phyloP scores from a whole-genome alignment of 2,329 filamentous ascomycete species.

The Atkinsonella hypoxylon region DNA sequence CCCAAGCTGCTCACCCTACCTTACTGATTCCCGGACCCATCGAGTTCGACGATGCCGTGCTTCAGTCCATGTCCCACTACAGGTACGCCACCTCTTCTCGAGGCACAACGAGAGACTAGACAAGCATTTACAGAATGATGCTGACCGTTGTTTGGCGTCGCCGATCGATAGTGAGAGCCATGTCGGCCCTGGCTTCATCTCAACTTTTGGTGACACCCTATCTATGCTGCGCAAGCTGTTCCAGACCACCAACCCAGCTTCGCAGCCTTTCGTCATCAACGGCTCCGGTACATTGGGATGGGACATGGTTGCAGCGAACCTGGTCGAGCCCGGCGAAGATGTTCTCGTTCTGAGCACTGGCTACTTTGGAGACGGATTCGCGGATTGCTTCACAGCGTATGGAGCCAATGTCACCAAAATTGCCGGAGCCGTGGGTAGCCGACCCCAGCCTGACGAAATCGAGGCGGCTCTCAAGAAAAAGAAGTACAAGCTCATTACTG shows the following conservation, averaged over 20 bases:
- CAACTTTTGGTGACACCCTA: slow-evolving; percentile 81
- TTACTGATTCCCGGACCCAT: slow-evolving; percentile 95
- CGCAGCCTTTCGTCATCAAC: slow-evolving; percentile 87
- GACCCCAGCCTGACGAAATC: slow-evolving; percentile 76
- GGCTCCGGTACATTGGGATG: slow-evolving; percentile 93
- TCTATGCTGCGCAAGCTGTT: slow-evolving; percentile 85
- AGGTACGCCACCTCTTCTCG: slow-evolving; percentile 42
- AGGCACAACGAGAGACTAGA: background rate
- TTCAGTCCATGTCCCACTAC: slow-evolving; percentile 90
- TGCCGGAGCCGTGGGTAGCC: slow-evolving; percentile 76
- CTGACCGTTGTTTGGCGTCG: background rate
- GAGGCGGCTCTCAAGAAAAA: slow-evolving; percentile 82
- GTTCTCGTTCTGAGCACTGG: slow-evolving; percentile 89
- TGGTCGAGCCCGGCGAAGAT: slow-evolving; percentile 80
- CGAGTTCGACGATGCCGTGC: slow-evolving; percentile 94
- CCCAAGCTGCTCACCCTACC: slow-evolving; percentile 51
- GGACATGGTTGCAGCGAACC: slow-evolving; percentile 91
- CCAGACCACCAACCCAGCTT: slow-evolving; percentile 68
- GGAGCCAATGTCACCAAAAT: slow-evolving; percentile 83
- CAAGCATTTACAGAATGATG: background rate
- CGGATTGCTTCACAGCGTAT: slow-evolving; percentile 83
- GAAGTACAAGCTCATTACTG: slow-evolving; percentile 86
- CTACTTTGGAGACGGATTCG: slow-evolving; percentile 94
- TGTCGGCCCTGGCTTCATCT: slow-evolving; percentile 79
- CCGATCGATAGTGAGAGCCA: slow-evolving; percentile 65